These are phyloP conservation scores for Butyriboletus appendiculatus DNA, from an alignment of 1,284 basidiomycete genomes.

Conservation along the genomic window DNA sequence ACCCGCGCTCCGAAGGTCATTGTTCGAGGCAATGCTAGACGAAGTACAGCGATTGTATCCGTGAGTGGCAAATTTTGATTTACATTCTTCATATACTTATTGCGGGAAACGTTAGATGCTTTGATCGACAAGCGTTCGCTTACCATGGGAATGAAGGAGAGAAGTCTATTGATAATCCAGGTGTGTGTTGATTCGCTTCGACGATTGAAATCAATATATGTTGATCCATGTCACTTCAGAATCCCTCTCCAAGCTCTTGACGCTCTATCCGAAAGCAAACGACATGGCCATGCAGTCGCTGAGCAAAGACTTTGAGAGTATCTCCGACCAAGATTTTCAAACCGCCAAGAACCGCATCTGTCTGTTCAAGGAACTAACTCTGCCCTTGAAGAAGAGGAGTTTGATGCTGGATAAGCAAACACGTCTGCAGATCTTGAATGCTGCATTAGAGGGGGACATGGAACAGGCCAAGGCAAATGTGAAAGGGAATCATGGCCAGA, in stretches of 20 bases:
- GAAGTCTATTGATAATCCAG: background rate
- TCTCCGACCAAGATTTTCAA: constrained; percentile 9
- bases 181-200: constrained; percentile 6
- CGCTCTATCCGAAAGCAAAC: constrained; percentile 20
- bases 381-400: background rate
- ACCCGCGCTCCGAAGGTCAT: constrained; percentile 5
- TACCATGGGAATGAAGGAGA: background rate
- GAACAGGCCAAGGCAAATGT: constrained; percentile 2
- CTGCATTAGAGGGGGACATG: constrained; percentile 7
- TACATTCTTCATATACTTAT: background rate
- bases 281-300: constrained; percentile 6
- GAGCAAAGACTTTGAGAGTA: background rate
- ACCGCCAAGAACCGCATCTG: constrained; percentile 26
- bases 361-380: constrained; percentile 16
- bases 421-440: constrained; percentile 11
- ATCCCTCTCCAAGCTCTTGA: constrained; percentile 8
- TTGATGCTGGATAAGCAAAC: constrained; percentile 5
- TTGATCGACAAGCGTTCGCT: constrained; percentile 15
- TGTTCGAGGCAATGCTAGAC: constrained; percentile 29
- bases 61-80: constrained; percentile 18
- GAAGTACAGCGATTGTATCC: constrained; percentile 23
- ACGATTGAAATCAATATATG: background rate
- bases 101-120: constrained; percentile 9
- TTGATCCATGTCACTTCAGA: constrained; percentile 11
- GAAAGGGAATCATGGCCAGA: background rate